Base-by-base conservation (phyloP, 176 grass and related monocot genomes). In the Triticum urartu region DNA sequence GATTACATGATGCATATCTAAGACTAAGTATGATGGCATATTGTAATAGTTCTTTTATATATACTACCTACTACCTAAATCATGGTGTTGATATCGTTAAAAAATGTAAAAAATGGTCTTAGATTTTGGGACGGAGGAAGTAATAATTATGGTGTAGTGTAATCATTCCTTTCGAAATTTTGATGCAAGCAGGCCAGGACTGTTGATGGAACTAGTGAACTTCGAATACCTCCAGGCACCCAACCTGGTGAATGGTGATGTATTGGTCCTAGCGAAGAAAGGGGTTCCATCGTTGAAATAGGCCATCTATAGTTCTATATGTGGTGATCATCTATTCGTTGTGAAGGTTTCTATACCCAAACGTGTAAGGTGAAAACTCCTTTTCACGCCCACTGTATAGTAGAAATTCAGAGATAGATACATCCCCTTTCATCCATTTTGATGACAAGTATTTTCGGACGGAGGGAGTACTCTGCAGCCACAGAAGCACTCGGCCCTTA, bases 201-300 rank as follows among this genome's bases (percentile, higher is more conserved):
- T 69, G 92, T 95, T 86, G 90, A 92, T 33, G 96, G 96, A 82
- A 80, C 47, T 71, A 94, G 86, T 76, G 90, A 88, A 83, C 93
- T 98, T 91, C 88, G 88, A 92, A 89, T 98, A 92, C 93, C 96
- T 86, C 78, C 96, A 65, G 93, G 96, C 50, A 95, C 93, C 82
- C 96, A 98, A 88, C 93, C 96, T 91, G 90, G 93, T 82, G 96
- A 98, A 93, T 91, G 90, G 93, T 82, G 96, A 98, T 82, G 87
- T 95, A 66, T 70, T 94, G 59, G 90, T 92, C 84, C 81, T 98
- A 80, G 92, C 93, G 6, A 98, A 92, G 84, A 82, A 91, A 91
- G 96, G 96, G 28, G 96, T 98, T 77, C 96, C 96, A 52, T 89
- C 88, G 70, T 91, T 98, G 89, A 98, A 38, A 95, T 91, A 98